Base-by-base conservation (phyloP, 768 basidiomycete genomes). In the Paxillus rubicundulus region DNA sequence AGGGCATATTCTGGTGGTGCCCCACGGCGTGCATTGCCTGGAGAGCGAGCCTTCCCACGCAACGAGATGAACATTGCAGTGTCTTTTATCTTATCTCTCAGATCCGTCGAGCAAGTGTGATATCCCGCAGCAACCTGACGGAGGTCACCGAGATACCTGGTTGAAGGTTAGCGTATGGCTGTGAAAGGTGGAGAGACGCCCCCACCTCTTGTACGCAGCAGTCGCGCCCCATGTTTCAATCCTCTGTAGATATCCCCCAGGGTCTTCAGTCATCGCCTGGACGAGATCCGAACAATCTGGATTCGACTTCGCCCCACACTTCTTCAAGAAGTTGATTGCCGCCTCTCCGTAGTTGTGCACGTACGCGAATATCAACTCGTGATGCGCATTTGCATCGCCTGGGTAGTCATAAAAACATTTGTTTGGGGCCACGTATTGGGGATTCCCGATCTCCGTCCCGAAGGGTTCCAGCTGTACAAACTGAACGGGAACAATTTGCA, bases 241-340 rank as follows among this genome's bases (percentile, higher is more conserved):
- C 42, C 87, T 70, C 17, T 81, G 68, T 54, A 85, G 86, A 65
- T 93, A 90, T 40, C 76, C 70, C 28, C 72, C 72, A n/a, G 89
- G 86, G 68, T 90, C 75, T 9, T 74, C 74, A 9, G 92, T 64
- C 24, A 92, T 69, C 45, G 82, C 84, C 43, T 78, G 74, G 1
- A 82, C 83, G 33, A 91, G 77, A 68, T 92, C 90, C 49, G 88
- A 84, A 5, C 89, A 80, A 48, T 81, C 89, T 3, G 93, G 93
- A 61, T 91, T 87, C 27, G 81, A 80, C 58, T 83, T 86, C n/a
- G 92, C 88, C 3, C 93, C 93, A 59, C 90, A 89, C 5, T 86
- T 85, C 47, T 77, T 78, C 34, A 98, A 74, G 71, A 98, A 96
- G 3, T 77, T 74, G 60, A 92, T 92, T 27, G 86, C 93, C 9